phyloP scores from a whole-genome alignment of 2,329 filamentous ascomycete genomes.

The Pseudohalonectria lignicola region DNA sequence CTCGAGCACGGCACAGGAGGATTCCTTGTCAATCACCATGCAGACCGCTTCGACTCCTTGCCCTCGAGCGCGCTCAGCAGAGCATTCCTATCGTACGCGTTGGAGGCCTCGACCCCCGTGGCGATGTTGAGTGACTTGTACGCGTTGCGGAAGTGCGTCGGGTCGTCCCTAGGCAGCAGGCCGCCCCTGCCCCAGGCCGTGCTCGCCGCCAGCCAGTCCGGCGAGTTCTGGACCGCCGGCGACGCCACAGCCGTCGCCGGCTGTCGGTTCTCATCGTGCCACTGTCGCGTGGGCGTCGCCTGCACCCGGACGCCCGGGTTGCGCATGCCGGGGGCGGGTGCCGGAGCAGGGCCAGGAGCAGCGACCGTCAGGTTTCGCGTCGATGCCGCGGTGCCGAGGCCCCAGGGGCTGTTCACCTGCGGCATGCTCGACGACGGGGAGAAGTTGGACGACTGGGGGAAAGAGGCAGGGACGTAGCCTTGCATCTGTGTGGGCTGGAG shows the following conservation, averaged over 20 bases:
- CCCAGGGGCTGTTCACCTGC: constrained; percentile 20
- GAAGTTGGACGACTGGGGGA: constrained; percentile 15
- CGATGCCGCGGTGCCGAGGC: too few species aligned
- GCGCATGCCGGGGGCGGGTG: constrained; percentile 16
- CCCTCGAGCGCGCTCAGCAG: constrained; percentile 10
- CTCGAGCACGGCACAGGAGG: too few species aligned
- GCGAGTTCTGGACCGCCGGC: too few species aligned
- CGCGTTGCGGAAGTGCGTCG: constrained; percentile 11
- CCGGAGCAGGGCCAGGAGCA: too few species aligned
- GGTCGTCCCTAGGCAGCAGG: constrained; percentile 9
- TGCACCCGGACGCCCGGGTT: too few species aligned
- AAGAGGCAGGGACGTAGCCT: not conserved
- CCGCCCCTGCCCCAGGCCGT: constrained; percentile 11
- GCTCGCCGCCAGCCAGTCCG: constrained; percentile 10
- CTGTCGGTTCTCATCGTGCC: too few species aligned
- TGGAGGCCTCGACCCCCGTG: constrained; percentile 8
- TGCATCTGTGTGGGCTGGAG: too few species aligned
- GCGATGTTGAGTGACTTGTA: too few species aligned
- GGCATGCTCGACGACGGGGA: constrained; percentile 18
- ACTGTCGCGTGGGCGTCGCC: too few species aligned
- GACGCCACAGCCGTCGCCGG: too few species aligned
- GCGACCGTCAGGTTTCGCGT: too few species aligned
- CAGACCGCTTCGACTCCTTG: not conserved
- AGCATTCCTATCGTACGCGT: constrained; percentile 10
- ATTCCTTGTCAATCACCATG: not conserved